Base-by-base conservation (phyloP, 1,139 yeast genomes). In the Protomyces pachydermus region DNA sequence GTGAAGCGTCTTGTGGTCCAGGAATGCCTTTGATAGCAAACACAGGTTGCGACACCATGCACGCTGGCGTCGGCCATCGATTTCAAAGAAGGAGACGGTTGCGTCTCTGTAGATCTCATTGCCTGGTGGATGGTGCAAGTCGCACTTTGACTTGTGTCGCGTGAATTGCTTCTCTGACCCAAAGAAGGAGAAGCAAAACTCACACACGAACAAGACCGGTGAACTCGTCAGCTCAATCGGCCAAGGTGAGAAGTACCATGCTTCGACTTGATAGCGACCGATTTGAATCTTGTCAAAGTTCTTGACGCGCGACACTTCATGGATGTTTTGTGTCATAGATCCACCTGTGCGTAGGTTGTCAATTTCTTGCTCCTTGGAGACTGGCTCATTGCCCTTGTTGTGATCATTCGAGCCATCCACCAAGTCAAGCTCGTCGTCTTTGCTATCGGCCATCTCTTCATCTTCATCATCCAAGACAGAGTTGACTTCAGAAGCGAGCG, bases 161-260 rank as follows among this genome's bases (percentile, higher is more conserved):
- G 91, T 96, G 77, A 91, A 93, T 75, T 91, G 98, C 73, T 88
- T 90, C 67, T 81, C 80, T 0, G 96, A 88, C 1, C 96, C 96
- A 76, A 89, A 93, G 75, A 89, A 95, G 65, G 88, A 85, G 67
- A 95, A 76, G 1, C 97, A 86, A 73, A 88, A 93, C 75, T 91
- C 98, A 76, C 97, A 95, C 54, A 95, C 87, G 74, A 87, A 95
- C 25, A 93, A 82, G 66, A 82, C 85, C 72, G 91, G 98, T 68
- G 87, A 95, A 70, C 91, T 98, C 0, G 97, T 91, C 65, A 91
- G 81, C 73, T 93, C 98, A 16, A 90, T 81, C 0, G 99, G 99
- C 74, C 95, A 93, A 0, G 99, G 98, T 1, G 97, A 88, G 73
- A 95, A 93, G 76, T 93, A 95, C 99, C 99, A 93, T 1, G 99